Base-by-base conservation (phyloP, 305 asterid genomes). In the Rubia tinctorum region DNA sequence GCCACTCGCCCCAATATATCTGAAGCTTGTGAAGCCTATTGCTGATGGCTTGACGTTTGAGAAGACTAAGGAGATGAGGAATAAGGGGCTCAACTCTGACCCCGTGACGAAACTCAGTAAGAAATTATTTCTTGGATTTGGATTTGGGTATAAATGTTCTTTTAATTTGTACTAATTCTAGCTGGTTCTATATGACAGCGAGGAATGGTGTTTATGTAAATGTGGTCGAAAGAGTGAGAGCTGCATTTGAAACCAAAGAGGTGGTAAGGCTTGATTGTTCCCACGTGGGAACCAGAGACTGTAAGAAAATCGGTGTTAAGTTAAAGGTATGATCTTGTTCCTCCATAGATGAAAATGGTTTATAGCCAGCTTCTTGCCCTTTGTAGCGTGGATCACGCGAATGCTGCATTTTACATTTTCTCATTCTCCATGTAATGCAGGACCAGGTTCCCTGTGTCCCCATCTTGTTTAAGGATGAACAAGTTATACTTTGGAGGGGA, bases 401-500 rank as follows among this genome's bases (percentile, higher is more conserved):
- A 25, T 11, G 17, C 17, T 65, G 17, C 42, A 1, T 39, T 20
- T 71, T 40, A 25, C 51, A 58, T 12, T 68, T 17, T 18, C 30
- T 44, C 68, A 63, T 25, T 55, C 39, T 71, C 44, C 63, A 61
- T 73, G 45, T 37, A 39, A 55, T 77, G 77, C 86, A 93, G 97
- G 98, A 91, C 80, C 82, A 91, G 75, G 98, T 93, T 79, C 96
- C 97, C 55, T 89, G 98, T 71, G 81, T 87, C 37, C 98, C 98
- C 74, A 81, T 93, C 73, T 83, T 89, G 85, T 83, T 91, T 84
- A 93, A 88, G 81, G 95, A 91, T 70, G 98, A 93, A 73, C 95
- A 91, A 72, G 78, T 91, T 73, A 83, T 93, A 64, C 88, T 91
- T 62, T 91, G 98, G 98, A 86, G 79, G 84, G 96, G 95, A 63